Evolutionary conservation across 768 basidiomycete species (phyloP).

Genomic region (Rossbeevera mucosa): DNA sequence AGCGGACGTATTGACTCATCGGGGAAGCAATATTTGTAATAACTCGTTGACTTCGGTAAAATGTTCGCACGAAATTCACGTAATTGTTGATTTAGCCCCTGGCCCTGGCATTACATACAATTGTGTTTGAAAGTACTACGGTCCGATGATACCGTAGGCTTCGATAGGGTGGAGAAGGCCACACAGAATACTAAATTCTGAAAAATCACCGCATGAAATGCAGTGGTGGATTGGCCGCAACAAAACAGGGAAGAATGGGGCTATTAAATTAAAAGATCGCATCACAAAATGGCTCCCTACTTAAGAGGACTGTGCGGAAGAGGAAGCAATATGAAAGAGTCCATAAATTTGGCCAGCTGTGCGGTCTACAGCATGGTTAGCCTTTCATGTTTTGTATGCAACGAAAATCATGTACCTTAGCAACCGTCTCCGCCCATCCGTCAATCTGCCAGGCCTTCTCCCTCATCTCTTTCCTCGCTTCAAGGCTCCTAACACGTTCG

Average conservation of each 20-base stretch:
- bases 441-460: conserved; percentile 93
- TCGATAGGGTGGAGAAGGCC: not conserved
- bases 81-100: conserved; percentile 12
- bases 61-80: conserved; percentile 16
- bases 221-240: not conserved
- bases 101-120: too few species aligned
- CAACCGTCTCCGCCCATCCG: conserved; percentile 93
- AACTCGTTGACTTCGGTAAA: conserved; percentile 4
- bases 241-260: not conserved
- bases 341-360: conserved; percentile 82
- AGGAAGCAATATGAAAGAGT: conserved; percentile 76
- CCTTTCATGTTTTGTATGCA: not conserved
- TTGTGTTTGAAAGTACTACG: not conserved
- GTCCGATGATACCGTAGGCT: not conserved
- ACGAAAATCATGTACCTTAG: conserved; percentile 57
- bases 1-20: not conserved
- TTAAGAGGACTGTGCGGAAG: conserved; percentile 84
- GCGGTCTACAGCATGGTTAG: conserved; percentile 60
- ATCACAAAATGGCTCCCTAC: conserved; percentile 32
- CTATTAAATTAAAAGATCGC: not conserved
- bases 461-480: conserved; percentile 75
- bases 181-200: not conserved
- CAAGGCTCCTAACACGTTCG: conserved; percentile 50
- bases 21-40: conserved; percentile 4
- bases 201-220: not conserved